Conservation (phyloP, 2,329 filamentous ascomycete genomes). For the Nigrospora oryzae region DNA sequence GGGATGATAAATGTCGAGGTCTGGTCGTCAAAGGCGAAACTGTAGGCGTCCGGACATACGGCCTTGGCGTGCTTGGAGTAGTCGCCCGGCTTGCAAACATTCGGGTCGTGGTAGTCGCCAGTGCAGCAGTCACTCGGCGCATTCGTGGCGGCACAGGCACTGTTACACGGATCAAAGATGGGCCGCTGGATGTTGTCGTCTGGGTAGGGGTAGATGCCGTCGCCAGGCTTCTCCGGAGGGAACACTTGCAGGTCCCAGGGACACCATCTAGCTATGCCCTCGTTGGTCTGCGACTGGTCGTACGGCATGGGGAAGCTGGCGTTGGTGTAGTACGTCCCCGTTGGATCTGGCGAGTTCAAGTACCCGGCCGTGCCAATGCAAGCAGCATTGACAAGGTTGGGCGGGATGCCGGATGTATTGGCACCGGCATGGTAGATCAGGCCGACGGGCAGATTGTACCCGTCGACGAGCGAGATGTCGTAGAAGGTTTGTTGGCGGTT, state of each 20-base stretch:
- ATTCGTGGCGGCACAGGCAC: conserved; percentile 64
- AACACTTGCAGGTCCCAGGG: conserved; percentile 69
- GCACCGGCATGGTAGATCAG: conserved; percentile 52
- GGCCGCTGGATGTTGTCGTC: conserved; percentile 65
- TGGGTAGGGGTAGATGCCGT: conserved; percentile 73
- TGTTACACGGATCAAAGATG: conserved; percentile 69
- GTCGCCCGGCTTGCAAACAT: conserved; percentile 53
- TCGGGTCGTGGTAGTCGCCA: conserved; percentile 55
- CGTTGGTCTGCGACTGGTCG: conserved; percentile 49
- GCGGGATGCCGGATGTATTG: conserved; percentile 59
- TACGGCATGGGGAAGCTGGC: conserved; percentile 58
- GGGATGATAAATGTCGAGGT: conserved; percentile 55
- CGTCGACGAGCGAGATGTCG: conserved; percentile 78
- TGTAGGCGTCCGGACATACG: conserved; percentile 79
- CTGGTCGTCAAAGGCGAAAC: conserved; percentile 58
- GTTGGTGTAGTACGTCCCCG: conserved; percentile 54
- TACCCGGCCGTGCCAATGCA: conserved; percentile 65
- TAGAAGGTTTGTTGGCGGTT: conserved; percentile 62
- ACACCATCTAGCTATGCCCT: conserved; percentile 61
- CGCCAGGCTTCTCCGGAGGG: conserved; percentile 60
- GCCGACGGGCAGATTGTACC: conserved; percentile 70
- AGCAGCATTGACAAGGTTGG: conserved; percentile 67
- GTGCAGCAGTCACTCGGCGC: conserved; percentile 66
- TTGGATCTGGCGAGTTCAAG: conserved; percentile 44
- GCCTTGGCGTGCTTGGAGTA: conserved; percentile 65